A percentile compares a stretch with the other conserved stretches of the same genome.
Conservation (phyloP, 306 rosid genomes). For the Cajanus cajan region DNA sequence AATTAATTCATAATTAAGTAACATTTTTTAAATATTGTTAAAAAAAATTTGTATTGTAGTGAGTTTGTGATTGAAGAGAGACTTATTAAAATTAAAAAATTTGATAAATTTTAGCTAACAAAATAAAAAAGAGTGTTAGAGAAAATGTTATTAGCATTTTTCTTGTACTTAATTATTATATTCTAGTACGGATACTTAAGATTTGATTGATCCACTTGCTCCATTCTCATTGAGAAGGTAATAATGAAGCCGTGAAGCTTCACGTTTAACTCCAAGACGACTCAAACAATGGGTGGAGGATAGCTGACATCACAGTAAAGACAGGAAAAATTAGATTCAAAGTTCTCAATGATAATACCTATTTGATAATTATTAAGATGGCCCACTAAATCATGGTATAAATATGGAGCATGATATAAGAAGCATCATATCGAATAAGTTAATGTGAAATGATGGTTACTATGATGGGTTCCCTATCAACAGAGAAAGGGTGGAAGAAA, state of each 20-base stretch:
- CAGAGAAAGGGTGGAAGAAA: slow-evolving; percentile 56
- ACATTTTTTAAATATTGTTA: no score
- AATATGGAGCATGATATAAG: slow-evolving; percentile 7
- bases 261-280: slow-evolving; percentile 1
- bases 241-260: slow-evolving; percentile 37
- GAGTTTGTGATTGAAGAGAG: no score
- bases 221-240: slow-evolving; percentile 26
- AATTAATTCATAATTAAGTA: no score
- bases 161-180: slow-evolving; percentile 8
- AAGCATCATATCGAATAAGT: neutral
- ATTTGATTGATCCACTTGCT: slow-evolving; percentile 33
- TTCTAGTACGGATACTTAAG: slow-evolving; percentile 22
- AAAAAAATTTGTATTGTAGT: no score
- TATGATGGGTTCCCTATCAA: slow-evolving; percentile 27
- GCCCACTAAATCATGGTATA: slow-evolving; percentile 5
- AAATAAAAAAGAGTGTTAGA: no score
- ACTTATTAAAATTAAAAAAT: no score
- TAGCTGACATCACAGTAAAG: slow-evolving; percentile 24
- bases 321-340: slow-evolving; percentile 34
- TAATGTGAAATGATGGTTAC: slow-evolving; percentile 24
- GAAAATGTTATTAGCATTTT: no score
- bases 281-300: neutral
- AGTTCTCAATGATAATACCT: neutral
- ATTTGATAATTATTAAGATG: slow-evolving; percentile 5
- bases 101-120: no score